A percentile compares a stretch with the other conserved stretches of the same genome.
These are phyloP conservation scores for Rauvolfia tetraphylla DNA, from an alignment of 257 asterid genomes.

Conservation along the genomic window DNA sequence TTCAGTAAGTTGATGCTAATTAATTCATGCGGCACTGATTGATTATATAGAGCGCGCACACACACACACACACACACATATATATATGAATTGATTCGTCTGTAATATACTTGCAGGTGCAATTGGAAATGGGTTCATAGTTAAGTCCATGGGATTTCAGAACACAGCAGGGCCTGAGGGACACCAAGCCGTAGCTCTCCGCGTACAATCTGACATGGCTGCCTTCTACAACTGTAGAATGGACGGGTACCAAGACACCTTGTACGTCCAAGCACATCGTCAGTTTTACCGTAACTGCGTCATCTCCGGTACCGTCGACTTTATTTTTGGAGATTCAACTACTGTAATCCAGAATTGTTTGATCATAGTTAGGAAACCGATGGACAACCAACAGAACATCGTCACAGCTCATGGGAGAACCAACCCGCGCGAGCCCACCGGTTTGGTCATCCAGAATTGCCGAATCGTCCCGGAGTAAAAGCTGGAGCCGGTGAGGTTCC, in stretches of 20 bases:
- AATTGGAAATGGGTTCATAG: slow-evolving; percentile 4
- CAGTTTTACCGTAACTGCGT: slow-evolving; percentile 14
- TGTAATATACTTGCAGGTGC: background rate
- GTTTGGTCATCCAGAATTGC: slow-evolving; percentile 12
- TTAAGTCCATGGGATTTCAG: slow-evolving; percentile 5
- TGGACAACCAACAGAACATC: slow-evolving; percentile 1
- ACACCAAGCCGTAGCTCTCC: slow-evolving; percentile 13
- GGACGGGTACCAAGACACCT: slow-evolving; percentile 8
- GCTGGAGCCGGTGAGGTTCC: slow-evolving; percentile 10
- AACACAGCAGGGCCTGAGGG: slow-evolving; percentile 14
- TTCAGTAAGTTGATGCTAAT: slow-evolving; percentile 29
- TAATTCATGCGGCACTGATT: no score
- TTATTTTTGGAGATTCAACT: slow-evolving; percentile 43
- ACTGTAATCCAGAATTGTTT: slow-evolving; percentile 2
- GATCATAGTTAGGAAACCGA: slow-evolving; percentile 6
- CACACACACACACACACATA: no score
- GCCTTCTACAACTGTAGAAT: slow-evolving; percentile 6
- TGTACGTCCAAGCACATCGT: slow-evolving; percentile 10
- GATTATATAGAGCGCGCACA: no score
- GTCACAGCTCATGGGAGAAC: background rate
- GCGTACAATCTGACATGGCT: slow-evolving; percentile 6
- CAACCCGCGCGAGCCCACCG: background rate
- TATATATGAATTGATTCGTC: background rate
- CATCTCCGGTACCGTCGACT: slow-evolving; percentile 43
- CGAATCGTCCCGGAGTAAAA: slow-evolving; percentile 10